phyloP scores from a whole-genome alignment of 2,329 filamentous ascomycete genomes.

The Xylariaceae sp. region DNA sequence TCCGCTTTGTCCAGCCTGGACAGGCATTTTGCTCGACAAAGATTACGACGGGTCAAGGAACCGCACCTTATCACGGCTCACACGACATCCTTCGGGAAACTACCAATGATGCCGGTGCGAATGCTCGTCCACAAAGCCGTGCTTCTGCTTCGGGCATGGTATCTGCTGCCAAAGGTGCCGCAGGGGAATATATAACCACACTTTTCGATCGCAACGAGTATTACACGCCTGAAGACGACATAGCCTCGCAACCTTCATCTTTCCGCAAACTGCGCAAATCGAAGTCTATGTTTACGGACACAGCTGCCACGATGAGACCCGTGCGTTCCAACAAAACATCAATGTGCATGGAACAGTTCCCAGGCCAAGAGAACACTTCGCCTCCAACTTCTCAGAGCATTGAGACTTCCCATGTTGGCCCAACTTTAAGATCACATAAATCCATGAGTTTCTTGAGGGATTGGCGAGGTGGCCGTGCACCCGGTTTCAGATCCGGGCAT shows the following conservation, averaged over 20 bases:
- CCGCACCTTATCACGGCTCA: constrained; percentile 1
- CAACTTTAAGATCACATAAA: constrained; percentile 41
- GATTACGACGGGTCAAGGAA: constrained; percentile 1
- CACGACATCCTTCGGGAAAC: constrained; percentile 3
- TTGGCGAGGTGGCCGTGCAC: constrained; percentile 20
- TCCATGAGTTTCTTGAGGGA: constrained; percentile 51
- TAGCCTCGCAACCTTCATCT: constrained; percentile 43
- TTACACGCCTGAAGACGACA: constrained; percentile 45
- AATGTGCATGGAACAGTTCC: constrained; percentile 12
- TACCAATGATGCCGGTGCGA: neutral
- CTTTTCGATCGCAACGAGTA: constrained; percentile 38
- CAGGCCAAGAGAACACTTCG: neutral
- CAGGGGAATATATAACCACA: constrained; percentile 36
- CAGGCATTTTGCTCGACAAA: constrained; percentile 1
- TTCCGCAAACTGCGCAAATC: constrained; percentile 50
- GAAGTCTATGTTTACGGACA: constrained; percentile 47
- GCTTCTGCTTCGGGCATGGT: constrained; percentile 27
- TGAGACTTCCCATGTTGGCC: neutral
- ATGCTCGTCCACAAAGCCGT: constrained; percentile 13
- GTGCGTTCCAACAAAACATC: constrained; percentile 10
- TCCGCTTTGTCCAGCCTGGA: constrained; percentile 44
- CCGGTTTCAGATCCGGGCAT: constrained; percentile 7
- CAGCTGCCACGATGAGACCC: constrained; percentile 17
- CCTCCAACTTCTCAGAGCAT: no score
- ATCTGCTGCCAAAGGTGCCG: constrained; percentile 28